Evolutionary conservation across 495 filamentous ascomycete genomes (phyloP), one percentile per base, ranked within the genome.

Genomic region (Aspergillus nanangensis): DNA sequence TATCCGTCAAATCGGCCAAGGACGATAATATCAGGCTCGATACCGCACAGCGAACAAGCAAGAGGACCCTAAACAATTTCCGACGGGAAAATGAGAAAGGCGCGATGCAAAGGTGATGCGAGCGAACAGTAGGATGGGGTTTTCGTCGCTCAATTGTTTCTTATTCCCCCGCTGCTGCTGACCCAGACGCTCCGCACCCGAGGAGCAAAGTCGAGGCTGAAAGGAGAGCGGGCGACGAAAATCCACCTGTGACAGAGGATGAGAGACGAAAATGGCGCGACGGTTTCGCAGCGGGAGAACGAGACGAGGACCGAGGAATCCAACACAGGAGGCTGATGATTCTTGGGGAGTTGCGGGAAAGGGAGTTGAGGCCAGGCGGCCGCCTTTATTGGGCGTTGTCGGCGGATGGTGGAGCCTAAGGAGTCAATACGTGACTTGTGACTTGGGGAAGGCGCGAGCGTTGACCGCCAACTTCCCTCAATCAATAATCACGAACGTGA

Each of bases 141-240:
- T 5, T 29, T 11, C 7, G 25, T 11, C 11, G 25, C 27, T 34
- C 14, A 32, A 8, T 21, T 25, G 39, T 14, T n/a, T 17, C 25
- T 25, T 25, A 33, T 39, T 47, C 40, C 38, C 37, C 37, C 45
- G 35, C 45, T 9, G 45, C 37, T 47, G 31, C 27, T 29, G 36
- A 40, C 14, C 37, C 45, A 41, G 45, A 47, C 25, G 48, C 41
- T 48, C 31, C 38, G 45, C 42, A 24, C 37, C 35, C 42, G n/a
- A 41, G 37, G 35, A 42, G 15, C 37, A 42, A 17, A 42, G n/a
- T 42, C 24, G 15, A 42, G 23, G 2, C 24, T 17, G 25, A 29
- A 29, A n/a, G n/a, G n/a, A n/a, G n/a, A n/a, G n/a, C n/a, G n/a
- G n/a, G n/a, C n/a, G n/a, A n/a, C n/a, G n/a, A n/a, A n/a, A n/a